Evolutionary conservation across 2,329 filamentous ascomycete species (phyloP).

Genomic region (Cordyceps javanica): DNA sequence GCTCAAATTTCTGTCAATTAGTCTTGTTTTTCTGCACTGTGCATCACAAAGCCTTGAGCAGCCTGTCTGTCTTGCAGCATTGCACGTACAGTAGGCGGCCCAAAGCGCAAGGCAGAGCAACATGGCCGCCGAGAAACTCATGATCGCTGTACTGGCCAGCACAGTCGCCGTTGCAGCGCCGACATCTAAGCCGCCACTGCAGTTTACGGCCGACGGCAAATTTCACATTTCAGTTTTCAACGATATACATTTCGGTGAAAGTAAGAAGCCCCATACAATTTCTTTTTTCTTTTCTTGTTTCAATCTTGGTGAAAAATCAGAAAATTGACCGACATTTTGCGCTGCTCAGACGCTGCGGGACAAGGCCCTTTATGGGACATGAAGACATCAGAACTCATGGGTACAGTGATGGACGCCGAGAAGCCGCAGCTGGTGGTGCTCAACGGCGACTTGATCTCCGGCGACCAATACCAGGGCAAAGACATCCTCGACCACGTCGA

Average conservation of each 20-base stretch:
- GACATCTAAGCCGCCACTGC: not conserved
- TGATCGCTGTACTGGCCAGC: not conserved
- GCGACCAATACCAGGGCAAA: not conserved
- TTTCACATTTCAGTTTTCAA: slow-evolving; percentile 57
- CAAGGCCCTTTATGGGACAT: slow-evolving; percentile 49
- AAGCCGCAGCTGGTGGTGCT: slow-evolving; percentile 56
- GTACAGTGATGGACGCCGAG: slow-evolving; percentile 51
- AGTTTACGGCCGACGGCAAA: slow-evolving; percentile 36
- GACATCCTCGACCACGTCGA: slow-evolving; percentile 11
- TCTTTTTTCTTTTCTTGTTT: too few species aligned
- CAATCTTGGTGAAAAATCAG: not conserved
- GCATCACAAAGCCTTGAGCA: too few species aligned
- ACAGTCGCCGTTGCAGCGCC: not conserved
- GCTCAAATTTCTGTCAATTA: too few species aligned
- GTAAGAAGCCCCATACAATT: slow-evolving; percentile 28
- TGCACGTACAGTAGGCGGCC: not conserved
- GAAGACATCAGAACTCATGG: slow-evolving; percentile 51
- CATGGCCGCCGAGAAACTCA: not conserved
- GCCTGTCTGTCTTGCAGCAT: not conserved
- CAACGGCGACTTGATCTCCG: slow-evolving; percentile 13
- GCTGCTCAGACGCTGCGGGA: slow-evolving; percentile 34
- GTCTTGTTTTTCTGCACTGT: too few species aligned
- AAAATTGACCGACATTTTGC: not conserved
- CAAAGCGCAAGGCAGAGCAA: not conserved
- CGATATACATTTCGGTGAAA: slow-evolving; percentile 67